phyloP scores from a whole-genome alignment of 345 rosid species.

The Salix dunnii region DNA sequence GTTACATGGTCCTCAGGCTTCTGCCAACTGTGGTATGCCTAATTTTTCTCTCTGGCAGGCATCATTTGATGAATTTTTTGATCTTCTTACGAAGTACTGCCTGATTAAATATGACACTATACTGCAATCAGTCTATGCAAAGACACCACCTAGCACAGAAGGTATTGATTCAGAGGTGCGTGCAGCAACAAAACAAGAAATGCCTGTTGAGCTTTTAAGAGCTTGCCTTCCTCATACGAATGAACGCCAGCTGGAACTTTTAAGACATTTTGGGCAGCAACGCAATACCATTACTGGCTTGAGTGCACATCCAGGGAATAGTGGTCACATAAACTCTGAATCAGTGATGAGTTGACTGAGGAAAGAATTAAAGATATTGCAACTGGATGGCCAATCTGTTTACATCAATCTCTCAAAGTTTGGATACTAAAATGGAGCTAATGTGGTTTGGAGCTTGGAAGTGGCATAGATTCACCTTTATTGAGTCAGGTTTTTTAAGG shows the following conservation, averaged over 20 bases:
- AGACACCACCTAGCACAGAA: conserved; percentile 43
- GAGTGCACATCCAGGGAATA: conserved; percentile 33
- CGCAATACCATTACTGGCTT: conserved; percentile 35
- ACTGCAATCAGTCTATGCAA: conserved; percentile 48
- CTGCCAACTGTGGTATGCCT: conserved; percentile 43
- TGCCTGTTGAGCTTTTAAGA: conserved; percentile 94
- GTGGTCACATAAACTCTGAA: conserved; percentile 56
- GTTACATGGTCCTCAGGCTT: conserved; percentile 36
- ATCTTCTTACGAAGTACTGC: conserved; percentile 87
- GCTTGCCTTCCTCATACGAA: conserved; percentile 92
- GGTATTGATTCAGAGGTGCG: conserved; percentile 44
- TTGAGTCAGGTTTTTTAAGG: conserved; percentile 13
- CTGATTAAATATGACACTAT: conserved; percentile 80
- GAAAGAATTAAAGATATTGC: not conserved
- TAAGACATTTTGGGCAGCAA: conserved; percentile 68
- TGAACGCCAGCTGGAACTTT: conserved; percentile 65
- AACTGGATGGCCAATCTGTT: not conserved
- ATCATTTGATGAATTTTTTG: conserved; percentile 84
- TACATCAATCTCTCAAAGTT: not conserved
- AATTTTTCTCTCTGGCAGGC: conserved; percentile 88
- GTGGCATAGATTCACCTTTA: not conserved
- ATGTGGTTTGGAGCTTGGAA: not conserved
- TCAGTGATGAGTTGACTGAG: conserved; percentile 50
- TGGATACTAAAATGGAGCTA: not conserved
- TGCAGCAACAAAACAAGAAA: conserved; percentile 69